A percentile compares a stretch with the other conserved stretches of the same genome.
These are phyloP conservation scores for Jimgerdemannia lactiflua DNA, from an alignment of 192 early-diverging fungal genomes.

Conservation along the genomic window DNA sequence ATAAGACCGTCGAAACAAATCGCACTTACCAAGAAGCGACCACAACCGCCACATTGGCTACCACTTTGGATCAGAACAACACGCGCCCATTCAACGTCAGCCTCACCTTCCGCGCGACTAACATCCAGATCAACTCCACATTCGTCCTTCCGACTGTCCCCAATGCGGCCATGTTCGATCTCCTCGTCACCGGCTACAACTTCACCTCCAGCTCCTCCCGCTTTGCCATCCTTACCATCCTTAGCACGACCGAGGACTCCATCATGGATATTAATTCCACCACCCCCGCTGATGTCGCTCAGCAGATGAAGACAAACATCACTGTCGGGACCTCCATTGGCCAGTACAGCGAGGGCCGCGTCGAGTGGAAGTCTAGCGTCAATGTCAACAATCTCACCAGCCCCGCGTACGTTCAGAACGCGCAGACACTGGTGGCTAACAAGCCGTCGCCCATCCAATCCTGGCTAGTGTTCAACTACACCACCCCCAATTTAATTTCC, in stretches of 20 bases:
- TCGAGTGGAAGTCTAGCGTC: slow-evolving; percentile 19
- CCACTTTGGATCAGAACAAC: background rate
- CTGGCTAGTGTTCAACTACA: background rate
- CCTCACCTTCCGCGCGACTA: slow-evolving; percentile 5
- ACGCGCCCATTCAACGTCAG: background rate
- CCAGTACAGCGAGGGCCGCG: slow-evolving; percentile 29
- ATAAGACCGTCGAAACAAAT: slow-evolving; percentile 34
- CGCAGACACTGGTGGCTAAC: background rate
- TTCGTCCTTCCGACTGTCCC: slow-evolving; percentile 23
- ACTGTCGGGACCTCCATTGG: slow-evolving; percentile 32
- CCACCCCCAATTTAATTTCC: background rate
- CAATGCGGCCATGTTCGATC: slow-evolving; percentile 30
- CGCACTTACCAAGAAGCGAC: slow-evolving; percentile 25
- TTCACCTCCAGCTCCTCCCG: background rate
- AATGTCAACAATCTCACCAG: slow-evolving; percentile 16
- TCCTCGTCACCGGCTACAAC: slow-evolving; percentile 17
- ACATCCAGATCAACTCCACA: slow-evolving; percentile 28
- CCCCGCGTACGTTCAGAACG: background rate
- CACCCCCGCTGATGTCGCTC: slow-evolving; percentile 17
- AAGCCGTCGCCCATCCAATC: background rate
- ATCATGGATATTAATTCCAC: slow-evolving; percentile 27
- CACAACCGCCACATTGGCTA: background rate
- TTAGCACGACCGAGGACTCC: slow-evolving; percentile 3
- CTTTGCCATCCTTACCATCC: slow-evolving; percentile 19
- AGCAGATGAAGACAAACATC: slow-evolving; percentile 23